Percentiles rank a stretch among this genome's conserved stretches.
Evolutionary conservation across 805 yeast species (phyloP).

Genomic region (Saturnispora sanitii): DNA sequence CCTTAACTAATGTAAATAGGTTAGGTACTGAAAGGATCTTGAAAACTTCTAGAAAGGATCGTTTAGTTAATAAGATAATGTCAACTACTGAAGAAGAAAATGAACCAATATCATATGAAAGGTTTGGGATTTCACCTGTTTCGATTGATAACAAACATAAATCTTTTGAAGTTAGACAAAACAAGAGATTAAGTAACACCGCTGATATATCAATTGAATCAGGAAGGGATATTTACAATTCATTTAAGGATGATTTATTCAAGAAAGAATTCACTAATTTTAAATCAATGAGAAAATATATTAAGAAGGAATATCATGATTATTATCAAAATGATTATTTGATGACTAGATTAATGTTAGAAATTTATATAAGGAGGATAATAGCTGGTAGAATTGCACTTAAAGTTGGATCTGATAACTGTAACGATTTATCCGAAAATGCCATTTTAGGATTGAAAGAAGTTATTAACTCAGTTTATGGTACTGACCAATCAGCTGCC

Average conservation of each 20-base stretch:
- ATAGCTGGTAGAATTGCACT: constrained; percentile 24
- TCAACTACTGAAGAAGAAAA: constrained; percentile 2
- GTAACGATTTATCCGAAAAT: constrained; percentile 15
- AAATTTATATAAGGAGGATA: constrained; percentile 26
- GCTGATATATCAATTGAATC: constrained; percentile 24
- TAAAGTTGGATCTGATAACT: constrained; percentile 18
- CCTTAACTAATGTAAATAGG: constrained; percentile 1
- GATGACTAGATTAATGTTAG: constrained; percentile 21
- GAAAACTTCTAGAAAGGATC: constrained; percentile 8
- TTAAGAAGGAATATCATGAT: constrained; percentile 15
- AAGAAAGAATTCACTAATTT: constrained; percentile 12
- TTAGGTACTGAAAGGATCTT: constrained; percentile 2
- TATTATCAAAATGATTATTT: constrained; percentile 19
- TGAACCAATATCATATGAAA: constrained; percentile 4
- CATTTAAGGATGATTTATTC: constrained; percentile 15
- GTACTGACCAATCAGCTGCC: constrained; percentile 25
- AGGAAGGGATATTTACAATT: constrained; percentile 18
- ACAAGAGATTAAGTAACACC: constrained; percentile 16
- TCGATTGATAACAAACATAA: not conserved
- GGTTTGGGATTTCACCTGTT: constrained; percentile 5
- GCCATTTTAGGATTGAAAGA: constrained; percentile 35
- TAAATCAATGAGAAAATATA: constrained; percentile 11
- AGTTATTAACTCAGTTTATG: constrained; percentile 45
- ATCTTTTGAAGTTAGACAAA: not conserved
- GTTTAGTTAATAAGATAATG: constrained; percentile 1